These are phyloP conservation scores for Geranium rotundifolium DNA, from an alignment of 345 rosid species.

Conservation along the genomic window DNA sequence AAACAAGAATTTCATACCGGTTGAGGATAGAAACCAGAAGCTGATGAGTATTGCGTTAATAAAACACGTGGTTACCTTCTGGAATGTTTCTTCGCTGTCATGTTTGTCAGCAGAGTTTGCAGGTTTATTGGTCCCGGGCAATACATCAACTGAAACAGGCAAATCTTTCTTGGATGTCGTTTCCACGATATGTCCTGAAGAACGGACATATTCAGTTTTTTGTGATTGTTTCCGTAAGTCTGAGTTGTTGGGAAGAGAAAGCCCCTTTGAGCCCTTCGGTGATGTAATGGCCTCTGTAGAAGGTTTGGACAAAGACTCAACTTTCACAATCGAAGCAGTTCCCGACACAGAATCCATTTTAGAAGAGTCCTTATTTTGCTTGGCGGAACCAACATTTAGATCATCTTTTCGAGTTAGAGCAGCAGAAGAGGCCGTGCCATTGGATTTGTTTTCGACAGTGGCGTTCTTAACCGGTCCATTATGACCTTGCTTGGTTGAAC, in stretches of 20 bases:
- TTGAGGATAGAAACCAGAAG: background rate
- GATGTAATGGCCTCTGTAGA: background rate
- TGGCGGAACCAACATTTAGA: background rate
- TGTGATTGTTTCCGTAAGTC: no score
- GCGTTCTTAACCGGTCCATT: background rate
- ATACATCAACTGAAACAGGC: slow-evolving; percentile 3
- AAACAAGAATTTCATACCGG: background rate
- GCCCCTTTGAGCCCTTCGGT: background rate
- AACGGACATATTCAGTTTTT: background rate
- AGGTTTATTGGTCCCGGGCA: background rate
- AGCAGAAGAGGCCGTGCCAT: background rate
- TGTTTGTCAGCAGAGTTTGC: no score
- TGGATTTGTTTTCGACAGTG: background rate
- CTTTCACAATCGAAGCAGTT: background rate
- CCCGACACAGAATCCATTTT: background rate
- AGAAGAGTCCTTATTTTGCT: background rate
- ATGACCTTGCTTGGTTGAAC: slow-evolving; percentile 11
- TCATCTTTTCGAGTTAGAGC: background rate
- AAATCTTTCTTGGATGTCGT: slow-evolving; percentile 11
- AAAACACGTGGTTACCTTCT: background rate
- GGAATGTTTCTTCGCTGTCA: no score
- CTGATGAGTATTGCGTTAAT: background rate
- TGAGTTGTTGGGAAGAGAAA: background rate
- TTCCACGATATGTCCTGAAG: background rate
- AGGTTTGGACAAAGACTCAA: background rate